Evolutionary conservation across 2,329 filamentous ascomycete species (phyloP), one percentile per base, ranked within the genome.

Genomic region (Lachnellula hyalina): DNA sequence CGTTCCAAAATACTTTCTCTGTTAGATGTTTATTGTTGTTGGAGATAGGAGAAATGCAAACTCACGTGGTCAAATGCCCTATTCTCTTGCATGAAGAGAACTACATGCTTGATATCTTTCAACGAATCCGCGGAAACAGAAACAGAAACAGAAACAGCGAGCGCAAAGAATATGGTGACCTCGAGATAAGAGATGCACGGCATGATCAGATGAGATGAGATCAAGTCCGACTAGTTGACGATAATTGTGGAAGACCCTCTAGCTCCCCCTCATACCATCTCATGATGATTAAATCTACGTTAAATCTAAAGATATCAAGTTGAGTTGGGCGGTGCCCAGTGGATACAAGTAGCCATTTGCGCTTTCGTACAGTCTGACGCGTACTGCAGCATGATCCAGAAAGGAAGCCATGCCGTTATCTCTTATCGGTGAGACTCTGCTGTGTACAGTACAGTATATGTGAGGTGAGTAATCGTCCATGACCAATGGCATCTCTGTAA

Each of bases 61-160:
- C 49, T 52, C 21, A 52, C 55, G 69, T 80, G 69, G 45, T 69
- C 70, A 59, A 73, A 75, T 2, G 72, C 72, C 5, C 70, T 62
- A 53, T 72, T 72, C 46, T 70, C 68, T 67, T 80, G 77, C 78
- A 81, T 81, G 66, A 81, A 80, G n/a, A 80, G 73, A 15, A 80
- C 73, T 35, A 80, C 77, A 76, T 81, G 78, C 21, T 80, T 72
- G 53, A 81, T 77, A 53, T 80, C 77, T 23, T 69, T 70, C 28
- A 79, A 65, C 11, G 74, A 74, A 4, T 67, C 71, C 5, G 70
- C 74, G 12, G 32, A 23, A 25, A 34, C 25, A n/a, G n/a, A n/a
- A 14, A 34, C 25, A 2, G 15, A 17, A 15, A 19, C 5, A 15
- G 36, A 40, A 15, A 40, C 14, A 17, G 17, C 36, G 14, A 17